Conservation (phyloP, 140 eudicot species). For the Senecio squalidus region DNA sequence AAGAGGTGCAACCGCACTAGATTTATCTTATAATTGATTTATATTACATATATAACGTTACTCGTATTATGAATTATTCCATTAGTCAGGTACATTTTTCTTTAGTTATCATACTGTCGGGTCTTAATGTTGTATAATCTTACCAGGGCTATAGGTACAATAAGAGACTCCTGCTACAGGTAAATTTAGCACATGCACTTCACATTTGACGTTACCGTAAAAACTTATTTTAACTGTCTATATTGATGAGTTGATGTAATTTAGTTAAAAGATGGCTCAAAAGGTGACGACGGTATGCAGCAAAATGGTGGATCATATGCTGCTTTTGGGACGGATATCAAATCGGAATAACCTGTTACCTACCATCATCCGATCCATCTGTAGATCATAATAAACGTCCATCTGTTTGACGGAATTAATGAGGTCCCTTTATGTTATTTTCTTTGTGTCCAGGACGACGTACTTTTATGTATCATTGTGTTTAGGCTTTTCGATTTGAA, state of each 20-base stretch:
- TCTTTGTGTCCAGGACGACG: too few species aligned
- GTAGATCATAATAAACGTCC: too few species aligned
- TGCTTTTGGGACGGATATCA: constrained; percentile 28
- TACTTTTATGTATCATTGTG: background rate
- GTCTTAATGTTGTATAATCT: constrained; percentile 18
- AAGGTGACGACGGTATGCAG: too few species aligned
- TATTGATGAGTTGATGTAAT: constrained; percentile 6
- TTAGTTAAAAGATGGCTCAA: constrained; percentile 46
- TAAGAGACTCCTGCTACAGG: constrained; percentile 65
- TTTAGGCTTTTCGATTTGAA: background rate
- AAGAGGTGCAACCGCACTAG: too few species aligned
- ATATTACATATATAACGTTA: background rate
- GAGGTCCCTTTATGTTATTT: too few species aligned
- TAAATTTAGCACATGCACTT: constrained; percentile 23
- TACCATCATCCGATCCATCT: too few species aligned
- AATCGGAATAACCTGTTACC: constrained; percentile 33
- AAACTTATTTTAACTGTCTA: too few species aligned
- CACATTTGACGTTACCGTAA: background rate
- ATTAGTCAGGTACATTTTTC: too few species aligned
- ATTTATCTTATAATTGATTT: too few species aligned
- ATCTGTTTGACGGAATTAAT: too few species aligned
- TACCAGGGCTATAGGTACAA: constrained; percentile 72
- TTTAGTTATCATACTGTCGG: too few species aligned
- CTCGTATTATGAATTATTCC: too few species aligned
- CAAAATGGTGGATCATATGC: constrained; percentile 25